Percentiles rank a stretch among this genome's conserved stretches.
These are phyloP conservation scores for Kwoniella mangroviensis DNA, from an alignment of 768 basidiomycete genomes.

Conservation along the genomic window DNA sequence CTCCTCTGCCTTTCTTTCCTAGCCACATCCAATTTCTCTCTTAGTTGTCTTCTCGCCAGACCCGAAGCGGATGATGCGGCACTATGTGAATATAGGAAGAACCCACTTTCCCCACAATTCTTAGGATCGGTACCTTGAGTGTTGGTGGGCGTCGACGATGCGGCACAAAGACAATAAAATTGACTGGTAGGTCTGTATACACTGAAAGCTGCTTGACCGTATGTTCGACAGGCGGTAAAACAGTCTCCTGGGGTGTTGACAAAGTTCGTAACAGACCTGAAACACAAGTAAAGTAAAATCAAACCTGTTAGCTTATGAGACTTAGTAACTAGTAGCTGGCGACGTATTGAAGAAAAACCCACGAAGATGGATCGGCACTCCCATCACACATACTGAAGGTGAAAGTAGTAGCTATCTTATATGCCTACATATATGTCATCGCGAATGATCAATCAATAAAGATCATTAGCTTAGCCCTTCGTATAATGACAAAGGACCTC, in stretches of 20 bases:
- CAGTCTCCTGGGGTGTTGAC: neutral
- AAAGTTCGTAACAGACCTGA: neutral
- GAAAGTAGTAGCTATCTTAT: neutral
- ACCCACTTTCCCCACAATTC: slow-evolving; percentile 2
- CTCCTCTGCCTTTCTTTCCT: slow-evolving; percentile 6
- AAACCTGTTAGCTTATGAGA: neutral
- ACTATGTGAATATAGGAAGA: slow-evolving; percentile 11
- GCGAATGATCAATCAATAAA: too few species aligned
- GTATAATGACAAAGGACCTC: too few species aligned
- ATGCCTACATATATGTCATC: neutral
- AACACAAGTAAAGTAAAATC: too few species aligned
- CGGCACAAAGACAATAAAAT: neutral
- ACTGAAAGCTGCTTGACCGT: neutral
- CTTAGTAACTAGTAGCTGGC: neutral
- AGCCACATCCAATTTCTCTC: neutral
- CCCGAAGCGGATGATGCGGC: slow-evolving; percentile 12
- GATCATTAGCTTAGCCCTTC: too few species aligned
- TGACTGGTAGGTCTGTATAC: neutral
- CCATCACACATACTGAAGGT: neutral
- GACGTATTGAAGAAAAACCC: neutral
- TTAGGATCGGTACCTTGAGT: neutral
- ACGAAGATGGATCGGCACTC: slow-evolving; percentile 1
- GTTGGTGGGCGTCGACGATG: neutral
- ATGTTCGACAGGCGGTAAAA: neutral
- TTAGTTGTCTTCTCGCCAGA: slow-evolving; percentile 5